Conservation (phyloP, 73 alveolate species). For the Paraurostyla sp. region DNA sequence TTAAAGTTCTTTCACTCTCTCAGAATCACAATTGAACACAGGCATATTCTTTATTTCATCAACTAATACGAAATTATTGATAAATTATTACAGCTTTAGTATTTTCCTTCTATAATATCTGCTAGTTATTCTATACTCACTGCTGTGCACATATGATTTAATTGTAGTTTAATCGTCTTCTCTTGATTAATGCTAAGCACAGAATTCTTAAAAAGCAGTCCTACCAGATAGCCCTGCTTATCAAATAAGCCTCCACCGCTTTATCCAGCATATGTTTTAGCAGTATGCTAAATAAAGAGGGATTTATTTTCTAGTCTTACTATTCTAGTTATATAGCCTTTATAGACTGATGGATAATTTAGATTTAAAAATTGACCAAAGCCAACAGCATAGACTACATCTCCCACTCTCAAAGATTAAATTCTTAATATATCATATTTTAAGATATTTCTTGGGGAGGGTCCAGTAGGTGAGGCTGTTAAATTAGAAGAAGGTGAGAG, state of each 20-base stretch:
- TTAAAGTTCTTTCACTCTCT: conserved; percentile 48
- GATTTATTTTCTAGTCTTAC: neutral
- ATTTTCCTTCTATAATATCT: neutral
- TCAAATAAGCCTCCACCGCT: conserved; percentile 62
- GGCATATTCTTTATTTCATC: neutral
- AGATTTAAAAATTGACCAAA: conserved; percentile 26
- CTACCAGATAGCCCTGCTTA: conserved; percentile 1
- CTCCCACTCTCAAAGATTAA: neutral
- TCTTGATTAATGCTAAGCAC: neutral
- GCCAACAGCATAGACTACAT: conserved; percentile 27
- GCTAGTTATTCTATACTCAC: neutral
- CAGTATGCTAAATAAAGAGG: conserved; percentile 45
- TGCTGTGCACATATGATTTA: conserved; percentile 51
- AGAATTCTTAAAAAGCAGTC: conserved; percentile 39
- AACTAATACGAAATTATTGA: neutral
- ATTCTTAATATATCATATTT: neutral
- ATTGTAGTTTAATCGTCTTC: neutral
- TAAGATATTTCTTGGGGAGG: too few relatives aligned
- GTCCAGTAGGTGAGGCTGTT: too few relatives aligned
- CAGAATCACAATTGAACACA: conserved; percentile 11
- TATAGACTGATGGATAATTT: conserved; percentile 5
- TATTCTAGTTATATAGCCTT: conserved; percentile 19
- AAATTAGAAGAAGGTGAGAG: too few relatives aligned
- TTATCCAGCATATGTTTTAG: conserved; percentile 45
- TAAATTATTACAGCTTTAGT: neutral